phyloP scores from a whole-genome alignment of 441 rosid genomes.

The Dalechampia spathulata region DNA sequence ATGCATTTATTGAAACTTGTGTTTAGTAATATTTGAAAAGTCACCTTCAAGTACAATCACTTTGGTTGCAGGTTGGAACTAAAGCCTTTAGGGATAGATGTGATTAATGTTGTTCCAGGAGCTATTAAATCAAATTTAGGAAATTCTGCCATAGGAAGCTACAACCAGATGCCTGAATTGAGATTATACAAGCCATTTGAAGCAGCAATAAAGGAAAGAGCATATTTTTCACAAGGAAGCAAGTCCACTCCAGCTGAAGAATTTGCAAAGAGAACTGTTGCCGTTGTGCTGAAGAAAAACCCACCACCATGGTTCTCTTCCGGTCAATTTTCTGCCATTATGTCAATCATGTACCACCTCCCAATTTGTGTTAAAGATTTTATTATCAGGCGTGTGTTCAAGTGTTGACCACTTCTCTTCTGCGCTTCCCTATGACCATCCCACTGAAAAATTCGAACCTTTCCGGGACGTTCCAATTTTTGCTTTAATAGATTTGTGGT shows the following conservation, averaged over 20 bases:
- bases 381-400: slow-evolving; percentile 31
- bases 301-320: slow-evolving; percentile 74
- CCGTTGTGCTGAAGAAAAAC: slow-evolving; percentile 44
- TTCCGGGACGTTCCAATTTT: no score
- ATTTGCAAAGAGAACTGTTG: slow-evolving; percentile 64
- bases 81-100: slow-evolving; percentile 67
- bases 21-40: no score
- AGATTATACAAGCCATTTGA: slow-evolving; percentile 65
- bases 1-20: no score
- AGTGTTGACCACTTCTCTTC: slow-evolving; percentile 1
- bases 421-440: no score
- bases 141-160: slow-evolving; percentile 44
- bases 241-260: slow-evolving; percentile 57
- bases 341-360: slow-evolving; percentile 49
- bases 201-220: slow-evolving; percentile 50
- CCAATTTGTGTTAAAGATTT: slow-evolving; percentile 52
- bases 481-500: no score
- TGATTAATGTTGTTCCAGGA: slow-evolving; percentile 70
- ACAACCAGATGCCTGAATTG: slow-evolving; percentile 64
- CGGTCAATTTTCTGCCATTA: slow-evolving; percentile 45
- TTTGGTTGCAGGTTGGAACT: slow-evolving; percentile 63
- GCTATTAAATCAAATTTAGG: slow-evolving; percentile 73
- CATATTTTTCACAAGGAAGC: slow-evolving; percentile 45
- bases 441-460: no score
- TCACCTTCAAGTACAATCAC: no score